These are phyloP conservation scores for Chrysochromulina parva DNA, from an alignment of 78 protist genomes.

Conservation along the genomic window DNA sequence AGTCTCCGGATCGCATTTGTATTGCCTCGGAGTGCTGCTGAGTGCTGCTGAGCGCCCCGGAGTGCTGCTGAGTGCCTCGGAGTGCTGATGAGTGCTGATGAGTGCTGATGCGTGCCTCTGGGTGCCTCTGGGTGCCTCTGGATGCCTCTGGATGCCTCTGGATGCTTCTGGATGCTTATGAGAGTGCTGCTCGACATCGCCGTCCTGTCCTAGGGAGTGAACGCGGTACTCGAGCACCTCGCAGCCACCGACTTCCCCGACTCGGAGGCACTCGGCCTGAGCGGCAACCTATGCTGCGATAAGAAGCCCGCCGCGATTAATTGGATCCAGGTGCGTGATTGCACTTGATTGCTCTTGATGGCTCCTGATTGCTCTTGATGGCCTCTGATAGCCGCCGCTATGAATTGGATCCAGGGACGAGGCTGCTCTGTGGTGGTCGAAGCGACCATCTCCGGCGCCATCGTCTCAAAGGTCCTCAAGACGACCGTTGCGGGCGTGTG, in stretches of 20 bases:
- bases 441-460: conserved; percentile 70
- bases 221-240: conserved; percentile 45
- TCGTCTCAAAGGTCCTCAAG: conserved; percentile 84
- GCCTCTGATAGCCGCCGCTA: conserved; percentile 40
- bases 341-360: no score
- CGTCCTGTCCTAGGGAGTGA: conserved; percentile 35
- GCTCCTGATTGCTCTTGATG: no score
- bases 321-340: neutral
- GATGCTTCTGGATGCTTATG: no score
- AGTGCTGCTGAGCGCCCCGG: no score
- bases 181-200: no score
- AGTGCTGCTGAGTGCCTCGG: no score
- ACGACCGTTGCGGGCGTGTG: conserved; percentile 63
- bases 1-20: no score
- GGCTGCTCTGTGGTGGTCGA: conserved; percentile 91
- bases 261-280: conserved; percentile 29
- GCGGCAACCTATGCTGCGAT: conserved; percentile 88
- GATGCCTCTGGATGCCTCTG: no score
- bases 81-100: no score
- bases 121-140: no score
- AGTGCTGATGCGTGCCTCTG: no score
- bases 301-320: conserved; percentile 81
- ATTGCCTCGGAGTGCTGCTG: no score
- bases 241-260: conserved; percentile 46
- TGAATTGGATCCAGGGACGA: conserved; percentile 86